A percentile compares a stretch with the other conserved stretches of the same genome.
phyloP scores from a whole-genome alignment of 2,329 filamentous ascomycete genomes.

The Achaetomium macrosporum region DNA sequence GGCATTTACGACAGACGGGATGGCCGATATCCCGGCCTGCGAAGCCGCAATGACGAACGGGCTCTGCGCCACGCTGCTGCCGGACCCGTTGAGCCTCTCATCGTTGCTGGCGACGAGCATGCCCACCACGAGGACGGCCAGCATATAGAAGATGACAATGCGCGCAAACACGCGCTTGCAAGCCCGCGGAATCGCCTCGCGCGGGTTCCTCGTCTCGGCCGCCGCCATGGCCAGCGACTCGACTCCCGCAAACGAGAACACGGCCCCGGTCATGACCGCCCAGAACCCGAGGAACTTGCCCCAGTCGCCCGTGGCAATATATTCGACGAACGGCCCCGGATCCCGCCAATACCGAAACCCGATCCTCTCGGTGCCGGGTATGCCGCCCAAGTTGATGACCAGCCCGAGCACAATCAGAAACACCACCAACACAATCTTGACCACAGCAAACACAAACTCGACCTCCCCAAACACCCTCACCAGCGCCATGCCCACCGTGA shows the following conservation, averaged over 20 bases:
- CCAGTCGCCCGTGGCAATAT: slow-evolving; percentile 50
- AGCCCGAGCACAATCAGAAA: slow-evolving; percentile 37
- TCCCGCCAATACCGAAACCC: slow-evolving; percentile 66
- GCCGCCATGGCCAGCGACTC: slow-evolving; percentile 54
- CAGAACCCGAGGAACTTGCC: slow-evolving; percentile 60
- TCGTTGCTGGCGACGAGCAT: slow-evolving; percentile 54
- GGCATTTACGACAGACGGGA: not conserved
- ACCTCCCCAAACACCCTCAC: slow-evolving; percentile 57
- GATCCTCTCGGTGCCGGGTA: slow-evolving; percentile 50
- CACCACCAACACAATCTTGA: slow-evolving; percentile 57
- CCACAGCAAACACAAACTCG: slow-evolving; percentile 45
- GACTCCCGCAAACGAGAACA: slow-evolving; percentile 53
- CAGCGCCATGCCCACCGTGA: slow-evolving; percentile 52
- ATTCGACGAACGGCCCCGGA: slow-evolving; percentile 62
- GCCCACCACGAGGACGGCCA: slow-evolving; percentile 50
- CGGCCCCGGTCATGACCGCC: slow-evolving; percentile 42
- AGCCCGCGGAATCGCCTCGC: slow-evolving; percentile 57
- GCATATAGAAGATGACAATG: slow-evolving; percentile 23
- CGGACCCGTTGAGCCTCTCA: slow-evolving; percentile 36
- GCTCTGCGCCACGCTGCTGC: slow-evolving; percentile 43
- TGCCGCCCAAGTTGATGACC: slow-evolving; percentile 52
- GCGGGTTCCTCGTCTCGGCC: slow-evolving; percentile 52
- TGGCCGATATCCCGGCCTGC: slow-evolving; percentile 17
- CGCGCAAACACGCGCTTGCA: slow-evolving; percentile 52
- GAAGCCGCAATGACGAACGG: slow-evolving; percentile 67